These are phyloP conservation scores for Leishmania lainsoni DNA, from an alignment of 208 protist species.

Conservation along the genomic window DNA sequence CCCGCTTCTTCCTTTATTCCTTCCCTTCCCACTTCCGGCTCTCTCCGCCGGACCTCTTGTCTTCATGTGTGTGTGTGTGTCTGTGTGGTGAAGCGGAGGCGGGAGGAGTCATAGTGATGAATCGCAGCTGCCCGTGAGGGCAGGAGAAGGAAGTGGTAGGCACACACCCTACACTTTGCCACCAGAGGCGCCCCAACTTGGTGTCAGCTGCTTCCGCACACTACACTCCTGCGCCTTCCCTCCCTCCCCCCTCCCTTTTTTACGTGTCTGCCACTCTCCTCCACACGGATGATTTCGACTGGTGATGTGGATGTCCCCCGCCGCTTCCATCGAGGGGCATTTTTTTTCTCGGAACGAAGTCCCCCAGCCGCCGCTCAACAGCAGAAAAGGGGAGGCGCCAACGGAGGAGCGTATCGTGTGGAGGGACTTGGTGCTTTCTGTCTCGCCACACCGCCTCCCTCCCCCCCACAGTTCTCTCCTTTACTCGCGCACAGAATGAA, in stretches of 20 bases:
- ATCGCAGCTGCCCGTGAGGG: not conserved
- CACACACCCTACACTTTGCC: not conserved
- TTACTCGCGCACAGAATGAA: not conserved
- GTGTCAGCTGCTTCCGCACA: constrained; percentile 8
- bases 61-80: not conserved
- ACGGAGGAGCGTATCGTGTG: not conserved
- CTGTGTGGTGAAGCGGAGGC: not conserved
- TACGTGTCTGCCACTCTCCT: not conserved
- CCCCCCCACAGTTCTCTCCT: not conserved
- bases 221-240: not conserved
- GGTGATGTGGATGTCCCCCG: not conserved
- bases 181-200: not conserved
- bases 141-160: not conserved
- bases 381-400: not conserved
- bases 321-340: not conserved
- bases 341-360: not conserved
- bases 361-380: not conserved
- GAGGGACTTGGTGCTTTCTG: too few species aligned
- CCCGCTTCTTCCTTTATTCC: not conserved
- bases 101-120: not conserved
- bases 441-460: too few species aligned
- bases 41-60: not conserved
- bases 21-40: not conserved
- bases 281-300: not conserved
- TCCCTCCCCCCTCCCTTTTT: not conserved